A percentile compares a stretch with the other conserved stretches of the same genome.
These are phyloP conservation scores for Amanita brunnescens DNA, from an alignment of 768 basidiomycete species.

Conservation along the genomic window DNA sequence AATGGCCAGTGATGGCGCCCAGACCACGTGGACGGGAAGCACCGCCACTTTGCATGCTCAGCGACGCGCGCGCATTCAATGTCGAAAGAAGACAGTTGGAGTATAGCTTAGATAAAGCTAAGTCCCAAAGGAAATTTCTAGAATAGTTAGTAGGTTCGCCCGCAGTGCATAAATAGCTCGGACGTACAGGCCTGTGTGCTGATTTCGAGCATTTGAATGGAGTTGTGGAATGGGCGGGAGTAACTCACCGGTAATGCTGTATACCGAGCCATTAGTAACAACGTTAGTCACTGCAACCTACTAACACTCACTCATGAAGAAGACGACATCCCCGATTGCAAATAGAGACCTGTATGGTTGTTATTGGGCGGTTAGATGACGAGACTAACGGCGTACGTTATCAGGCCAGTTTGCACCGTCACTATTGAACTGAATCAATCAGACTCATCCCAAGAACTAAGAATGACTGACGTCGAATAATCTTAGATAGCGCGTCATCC, in stretches of 20 bases:
- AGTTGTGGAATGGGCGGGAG: not conserved
- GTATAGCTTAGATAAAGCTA: constrained; percentile 40
- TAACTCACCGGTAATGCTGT: constrained; percentile 27
- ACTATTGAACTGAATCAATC: constrained; percentile 14
- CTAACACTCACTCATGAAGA: constrained; percentile 32
- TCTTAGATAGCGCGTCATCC: constrained; percentile 31
- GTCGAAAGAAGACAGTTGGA: constrained; percentile 40
- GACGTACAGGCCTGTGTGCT: constrained; percentile 38
- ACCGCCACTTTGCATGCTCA: constrained; percentile 19
- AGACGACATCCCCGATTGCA: constrained; percentile 33
- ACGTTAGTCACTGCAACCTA: too few species aligned
- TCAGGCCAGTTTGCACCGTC: constrained; percentile 36
- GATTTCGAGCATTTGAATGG: not conserved
- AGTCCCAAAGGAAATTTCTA: constrained; percentile 43
- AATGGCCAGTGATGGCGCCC: constrained; percentile 12
- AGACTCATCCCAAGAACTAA: constrained; percentile 8
- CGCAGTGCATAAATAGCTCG: not conserved
- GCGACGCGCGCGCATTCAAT: constrained; percentile 32
- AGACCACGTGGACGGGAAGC: constrained; percentile 17
- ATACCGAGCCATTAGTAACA: not conserved
- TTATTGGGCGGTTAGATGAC: not conserved
- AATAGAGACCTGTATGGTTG: constrained; percentile 24
- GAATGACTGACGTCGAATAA: constrained; percentile 21
- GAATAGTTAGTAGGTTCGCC: not conserved
- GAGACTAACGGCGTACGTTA: constrained; percentile 20